Evolutionary conservation across 1,139 yeast genomes (phyloP), one percentile per base, ranked within the genome.

Genomic region (Pichia sp.): DNA sequence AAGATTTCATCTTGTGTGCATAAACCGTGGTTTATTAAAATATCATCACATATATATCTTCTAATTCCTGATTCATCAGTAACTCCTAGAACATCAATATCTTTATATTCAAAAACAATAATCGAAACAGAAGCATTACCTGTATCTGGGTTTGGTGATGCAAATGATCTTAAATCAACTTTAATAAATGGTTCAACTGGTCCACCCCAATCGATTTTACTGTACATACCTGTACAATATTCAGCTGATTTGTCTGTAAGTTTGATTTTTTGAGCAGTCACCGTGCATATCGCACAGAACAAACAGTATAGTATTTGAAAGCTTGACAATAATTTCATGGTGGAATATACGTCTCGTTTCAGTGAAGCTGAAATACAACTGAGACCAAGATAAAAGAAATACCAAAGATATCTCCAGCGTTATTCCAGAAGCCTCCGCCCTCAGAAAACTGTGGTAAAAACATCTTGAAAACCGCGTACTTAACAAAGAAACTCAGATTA

Each of bases 171-270:
- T 46, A 68, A 61, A 45, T 69, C 68, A 25, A 69, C 64, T 51
- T 66, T 68, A 53, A 86, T 83, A 60, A 76, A 82, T 11, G 95
- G 91, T 53, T 76, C 79, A 14, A 70, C 67, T 41, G 79, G 75
- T 44, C 98, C 98, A 48, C 89, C 87, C 93, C 96, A 88, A 66
- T 91, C 96, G 48, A 81, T 76, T 62, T 84, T 85, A 51, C 93
- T 79, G 70, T 91, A 93, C 80, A 93, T 83, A 42, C 99, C 99
- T 13, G 91, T 78, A 68, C 99, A 93, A 31, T 81, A 81, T 64
- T 87, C 95, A 25, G 84, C 74, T 48, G 68, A 62, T 10, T 68
- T 66, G 18, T 76, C 69, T 49, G 78, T 76, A 57, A 86, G 73
- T 30, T 58, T 57, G 9, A 64, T 63, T 53, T 67, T 67, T 42